phyloP scores from a whole-genome alignment of 768 basidiomycete species.

The Hydnum rufescens region DNA sequence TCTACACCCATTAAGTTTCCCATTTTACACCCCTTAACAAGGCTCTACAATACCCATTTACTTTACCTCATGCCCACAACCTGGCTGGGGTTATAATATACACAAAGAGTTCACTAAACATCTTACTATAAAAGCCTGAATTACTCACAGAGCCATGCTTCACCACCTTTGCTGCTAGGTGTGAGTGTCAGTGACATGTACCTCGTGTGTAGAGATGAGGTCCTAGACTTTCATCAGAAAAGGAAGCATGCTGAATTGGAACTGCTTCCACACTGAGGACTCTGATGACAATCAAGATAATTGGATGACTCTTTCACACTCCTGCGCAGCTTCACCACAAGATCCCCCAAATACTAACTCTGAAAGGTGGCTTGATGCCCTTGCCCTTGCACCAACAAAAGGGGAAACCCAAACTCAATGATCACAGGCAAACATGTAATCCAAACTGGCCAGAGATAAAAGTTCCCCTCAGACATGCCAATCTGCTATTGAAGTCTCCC shows the following conservation, averaged over 20 bases:
- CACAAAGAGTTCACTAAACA: constrained; percentile 16
- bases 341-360: not conserved
- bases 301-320: not conserved
- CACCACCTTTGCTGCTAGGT: constrained; percentile 16
- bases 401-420: constrained; percentile 26
- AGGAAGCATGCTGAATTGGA: not conserved
- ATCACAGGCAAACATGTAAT: constrained; percentile 35
- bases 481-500: constrained; percentile 19
- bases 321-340: constrained; percentile 4
- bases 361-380: constrained; percentile 17
- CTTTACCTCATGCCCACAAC: constrained; percentile 21
- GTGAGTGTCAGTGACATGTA: constrained; percentile 26
- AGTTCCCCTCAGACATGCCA: constrained; percentile 22
- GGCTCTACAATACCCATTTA: constrained; percentile 20
- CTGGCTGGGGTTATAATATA: constrained; percentile 18
- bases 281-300: not conserved
- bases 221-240: not conserved
- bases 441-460: constrained; percentile 30
- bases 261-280: not conserved
- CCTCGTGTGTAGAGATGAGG: constrained; percentile 10
- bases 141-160: constrained; percentile 20
- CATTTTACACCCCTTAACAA: constrained; percentile 19
- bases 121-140: constrained; percentile 18
- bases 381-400: constrained; percentile 25
- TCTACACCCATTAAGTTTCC: constrained; percentile 7